phyloP scores from a whole-genome alignment of 2,329 filamentous ascomycete genomes.

The Penicillium paneum region DNA sequence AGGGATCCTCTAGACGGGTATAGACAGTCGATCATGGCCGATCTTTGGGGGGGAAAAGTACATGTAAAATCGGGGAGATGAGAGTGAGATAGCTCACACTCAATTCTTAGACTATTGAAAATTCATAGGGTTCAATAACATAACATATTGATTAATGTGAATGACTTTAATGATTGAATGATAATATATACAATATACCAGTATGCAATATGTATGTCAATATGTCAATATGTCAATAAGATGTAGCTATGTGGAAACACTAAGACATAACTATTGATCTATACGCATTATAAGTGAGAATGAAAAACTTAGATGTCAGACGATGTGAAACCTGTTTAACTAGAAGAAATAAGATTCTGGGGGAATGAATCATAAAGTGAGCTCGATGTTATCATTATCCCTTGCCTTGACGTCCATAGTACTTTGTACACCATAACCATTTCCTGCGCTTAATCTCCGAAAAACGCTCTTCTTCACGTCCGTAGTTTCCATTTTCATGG shows the following conservation, averaged over 20 bases:
- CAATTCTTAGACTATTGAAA: conserved; percentile 1
- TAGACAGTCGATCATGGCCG: conserved; percentile 4
- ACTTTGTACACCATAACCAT: not conserved
- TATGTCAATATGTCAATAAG: not conserved
- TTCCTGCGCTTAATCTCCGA: conserved; percentile 7
- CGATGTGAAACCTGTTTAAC: not conserved
- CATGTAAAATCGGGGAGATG: conserved; percentile 1
- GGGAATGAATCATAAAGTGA: not conserved
- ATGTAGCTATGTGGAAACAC: not conserved
- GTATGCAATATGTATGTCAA: not conserved
- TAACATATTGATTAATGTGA: no score
- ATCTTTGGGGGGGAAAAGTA: not conserved
- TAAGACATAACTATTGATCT: not conserved
- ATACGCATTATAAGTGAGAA: not conserved
- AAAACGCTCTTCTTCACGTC: conserved; percentile 4
- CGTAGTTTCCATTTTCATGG: not conserved
- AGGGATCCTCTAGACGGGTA: conserved; percentile 18
- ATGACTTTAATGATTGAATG: not conserved
- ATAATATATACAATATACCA: no score
- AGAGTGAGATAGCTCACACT: conserved; percentile 2
- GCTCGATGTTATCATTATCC: not conserved
- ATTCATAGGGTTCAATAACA: not conserved
- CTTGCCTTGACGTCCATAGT: not conserved
- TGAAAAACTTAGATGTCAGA: not conserved
- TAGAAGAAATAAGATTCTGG: not conserved